Conservation (phyloP, 495 filamentous ascomycete species). For the Aspergillus sparsus region DNA sequence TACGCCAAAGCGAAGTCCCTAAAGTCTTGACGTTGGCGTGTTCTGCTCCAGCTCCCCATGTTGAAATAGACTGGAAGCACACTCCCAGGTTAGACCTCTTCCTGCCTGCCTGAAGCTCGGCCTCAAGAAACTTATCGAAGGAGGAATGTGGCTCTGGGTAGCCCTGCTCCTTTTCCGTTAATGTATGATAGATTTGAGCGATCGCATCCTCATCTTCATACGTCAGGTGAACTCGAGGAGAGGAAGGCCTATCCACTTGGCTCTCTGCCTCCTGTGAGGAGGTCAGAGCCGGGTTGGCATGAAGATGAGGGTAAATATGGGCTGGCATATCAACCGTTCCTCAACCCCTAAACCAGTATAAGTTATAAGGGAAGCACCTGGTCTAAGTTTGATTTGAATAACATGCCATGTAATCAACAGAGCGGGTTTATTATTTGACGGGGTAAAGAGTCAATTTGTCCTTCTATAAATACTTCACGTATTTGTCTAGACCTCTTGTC, state of each 20-base stretch:
- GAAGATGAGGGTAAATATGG: constrained; percentile 32
- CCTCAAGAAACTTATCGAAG: constrained; percentile 42
- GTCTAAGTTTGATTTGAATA: neutral
- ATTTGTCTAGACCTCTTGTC: neutral
- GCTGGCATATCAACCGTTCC: constrained; percentile 32
- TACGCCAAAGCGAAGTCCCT: constrained; percentile 39
- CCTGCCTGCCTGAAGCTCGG: constrained; percentile 35
- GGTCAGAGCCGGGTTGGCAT: constrained; percentile 27
- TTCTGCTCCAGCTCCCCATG: constrained; percentile 37
- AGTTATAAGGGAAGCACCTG: neutral
- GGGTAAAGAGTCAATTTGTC: neutral
- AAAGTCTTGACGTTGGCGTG: constrained; percentile 39
- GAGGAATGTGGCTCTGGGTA: constrained; percentile 41
- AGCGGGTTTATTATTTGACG: neutral
- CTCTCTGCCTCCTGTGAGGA: constrained; percentile 24
- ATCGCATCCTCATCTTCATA: constrained; percentile 39
- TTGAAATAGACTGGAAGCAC: constrained; percentile 41
- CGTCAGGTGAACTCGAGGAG: constrained; percentile 35
- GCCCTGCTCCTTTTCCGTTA: constrained; percentile 31
- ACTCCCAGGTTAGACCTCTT: constrained; percentile 39
- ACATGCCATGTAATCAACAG: neutral
- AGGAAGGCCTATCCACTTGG: constrained; percentile 22
- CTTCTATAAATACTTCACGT: constrained; percentile 18
- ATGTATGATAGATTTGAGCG: constrained; percentile 37
- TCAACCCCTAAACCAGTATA: constrained; percentile 9